Base-by-base conservation (phyloP, 2,329 filamentous ascomycete genomes). In the Aspergillus uvarum region DNA sequence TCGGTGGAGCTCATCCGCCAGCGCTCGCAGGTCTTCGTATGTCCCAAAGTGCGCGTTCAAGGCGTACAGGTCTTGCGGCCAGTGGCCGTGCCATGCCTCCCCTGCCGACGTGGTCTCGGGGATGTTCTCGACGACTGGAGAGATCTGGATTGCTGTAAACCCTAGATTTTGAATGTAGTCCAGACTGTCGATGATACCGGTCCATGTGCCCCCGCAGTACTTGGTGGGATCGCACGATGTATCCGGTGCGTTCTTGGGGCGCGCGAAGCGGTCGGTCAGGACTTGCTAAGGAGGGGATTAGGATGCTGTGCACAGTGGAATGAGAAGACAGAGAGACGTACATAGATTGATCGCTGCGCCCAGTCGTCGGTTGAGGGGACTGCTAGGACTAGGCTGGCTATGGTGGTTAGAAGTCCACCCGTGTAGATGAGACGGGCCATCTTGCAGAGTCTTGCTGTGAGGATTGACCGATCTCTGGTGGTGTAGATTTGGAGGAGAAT, bases 161-260 rank as follows among this genome's bases (percentile, higher is more conserved):
- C 79, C 79, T 58, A 80, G 70, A 24, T 67, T 72, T 57, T 80
- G 70, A 63, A 82, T 81, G 64, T 82, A 82, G 64, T 81, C 79
- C n/a, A 81, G 68, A 52, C 79, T 59, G 61, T 83, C 79, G 64
- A 82, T 79, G 31, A 89, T 78, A 6, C 87, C 87, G 55, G 77
- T 72, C 68, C 83, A 89, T 0, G 83, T 85, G 16, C 87, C 87
- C 47, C 85, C 85, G 64, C 87, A 89, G 72, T 87, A 88, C 26
- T 71, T 69, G 29, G 38, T 59, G 7, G 54, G 53, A 50, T 65
- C 56, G 49, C 62, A 67, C 2, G 61, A 24, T 3, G 52, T 26
- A n/a, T 60, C 49, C 47, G 56, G 8, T 12, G 75, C 78, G 22
- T 79, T 81, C 63, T 77, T 74, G 2, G 73, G 78, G 8, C 79